Conservation (phyloP, 306 rosid genomes). For the Erythrophleum fordii region DNA sequence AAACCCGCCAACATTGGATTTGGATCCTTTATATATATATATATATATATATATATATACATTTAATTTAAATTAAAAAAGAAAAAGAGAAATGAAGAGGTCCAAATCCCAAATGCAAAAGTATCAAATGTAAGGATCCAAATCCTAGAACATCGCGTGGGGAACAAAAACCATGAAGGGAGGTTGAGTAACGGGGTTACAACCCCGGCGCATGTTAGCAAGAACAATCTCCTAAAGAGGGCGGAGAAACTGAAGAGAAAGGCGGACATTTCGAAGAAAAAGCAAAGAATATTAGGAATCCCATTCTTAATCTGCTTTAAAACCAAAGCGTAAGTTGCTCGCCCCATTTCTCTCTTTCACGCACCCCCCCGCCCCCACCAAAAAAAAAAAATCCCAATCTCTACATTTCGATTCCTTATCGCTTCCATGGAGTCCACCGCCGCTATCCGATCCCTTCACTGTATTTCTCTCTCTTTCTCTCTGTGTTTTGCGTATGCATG, state of each 20-base stretch:
- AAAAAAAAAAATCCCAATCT: no score
- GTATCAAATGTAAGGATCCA: no score
- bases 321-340: neutral
- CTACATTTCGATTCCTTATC: slow-evolving; percentile 35
- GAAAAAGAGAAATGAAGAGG: no score
- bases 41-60: no score
- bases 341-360: slow-evolving; percentile 4
- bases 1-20: no score
- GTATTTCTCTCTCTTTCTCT: slow-evolving; percentile 53
- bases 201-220: slow-evolving; percentile 60
- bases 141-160: neutral
- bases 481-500: neutral
- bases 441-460: slow-evolving; percentile 67
- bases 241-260: slow-evolving; percentile 65
- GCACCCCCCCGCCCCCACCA: no score
- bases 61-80: no score
- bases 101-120: no score
- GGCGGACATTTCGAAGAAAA: slow-evolving; percentile 78
- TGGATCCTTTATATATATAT: no score
- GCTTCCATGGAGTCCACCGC: slow-evolving; percentile 74
- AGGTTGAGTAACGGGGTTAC: neutral
- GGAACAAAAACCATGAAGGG: neutral
- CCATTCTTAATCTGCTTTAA: slow-evolving; percentile 34
- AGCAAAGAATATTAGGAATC: neutral
- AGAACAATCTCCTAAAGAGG: neutral